Evolutionary conservation across 2,329 filamentous ascomycete genomes (phyloP), one percentile per base, ranked within the genome.

Genomic region (Lachnellula subtilissima): DNA sequence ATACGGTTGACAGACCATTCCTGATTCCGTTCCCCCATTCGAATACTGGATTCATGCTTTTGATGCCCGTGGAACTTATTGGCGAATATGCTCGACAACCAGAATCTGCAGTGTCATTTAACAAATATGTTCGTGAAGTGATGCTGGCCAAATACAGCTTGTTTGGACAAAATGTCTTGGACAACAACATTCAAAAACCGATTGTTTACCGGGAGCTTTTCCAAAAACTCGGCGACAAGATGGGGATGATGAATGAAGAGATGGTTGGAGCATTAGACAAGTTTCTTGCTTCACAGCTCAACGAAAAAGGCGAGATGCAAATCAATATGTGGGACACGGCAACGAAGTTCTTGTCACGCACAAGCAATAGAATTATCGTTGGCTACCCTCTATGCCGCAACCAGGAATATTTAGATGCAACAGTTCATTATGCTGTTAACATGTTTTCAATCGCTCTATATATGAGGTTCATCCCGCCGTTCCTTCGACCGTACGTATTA

Each of bases 401-500:
- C 22, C 53, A 63, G 28, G 59, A 61, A 46, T 63, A 57, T 48
- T 45, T 58, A 12, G 59, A 63, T 53, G 59, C 56, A 11, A 56
- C 59, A n/a, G 56, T 54, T 12, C 50, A 61, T 46, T 63, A 61
- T 28, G 56, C 60, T 8, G 59, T 54, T 17, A 60, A 47, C 39
- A 54, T 63, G 49, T 62, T 62, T 48, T 52, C 60, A 37, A 37
- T 47, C 48, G 60, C 58, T 5, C 23, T 61, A n/a, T 61, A 59
- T 25, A 51, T 56, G 25, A 59, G 60, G 19, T 61, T 62, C 25
- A 61, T 62, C 47, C 59, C n/a, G 12, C 45, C 45, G 23, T 47
- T 47, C 12, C 45, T 47, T 32, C 45, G 22, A 32, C 45, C 45
- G 45, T 47, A 28, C 5, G 45, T 32, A 25, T 28, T 14, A 17